A percentile compares a stretch with the other conserved stretches of the same genome.
Conservation (phyloP, 2,329 filamentous ascomycete species). For the Thyridium curvatum region DNA sequence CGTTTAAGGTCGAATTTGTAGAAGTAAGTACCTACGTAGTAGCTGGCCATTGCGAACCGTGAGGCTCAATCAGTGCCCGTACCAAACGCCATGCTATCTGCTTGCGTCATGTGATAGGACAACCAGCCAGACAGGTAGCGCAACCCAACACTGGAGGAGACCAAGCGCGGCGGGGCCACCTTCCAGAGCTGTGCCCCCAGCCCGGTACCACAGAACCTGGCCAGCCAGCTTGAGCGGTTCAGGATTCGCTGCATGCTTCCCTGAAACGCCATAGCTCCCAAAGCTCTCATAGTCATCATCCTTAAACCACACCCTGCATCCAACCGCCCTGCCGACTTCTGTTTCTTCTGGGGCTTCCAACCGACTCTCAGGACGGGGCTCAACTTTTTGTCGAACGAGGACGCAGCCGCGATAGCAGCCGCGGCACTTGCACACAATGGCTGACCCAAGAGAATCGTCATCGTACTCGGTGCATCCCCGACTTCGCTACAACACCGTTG, state of each 20-base stretch:
- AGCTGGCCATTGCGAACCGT: too few relatives aligned
- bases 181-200: too few relatives aligned
- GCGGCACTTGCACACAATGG: conserved; percentile 20
- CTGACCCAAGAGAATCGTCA: conserved; percentile 52
- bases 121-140: too few relatives aligned
- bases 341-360: neutral
- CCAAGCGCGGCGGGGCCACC: too few relatives aligned
- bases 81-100: too few relatives aligned
- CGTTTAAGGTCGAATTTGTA: too few relatives aligned
- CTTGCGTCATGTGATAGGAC: too few relatives aligned
- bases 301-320: neutral
- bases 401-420: neutral
- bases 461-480: conserved; percentile 54
- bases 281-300: conserved; percentile 3
- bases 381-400: conserved; percentile 3
- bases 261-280: conserved; percentile 2
- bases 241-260: neutral
- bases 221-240: too few relatives aligned
- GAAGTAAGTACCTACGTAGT: too few relatives aligned
- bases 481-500: conserved; percentile 95
- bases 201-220: too few relatives aligned
- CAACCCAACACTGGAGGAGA: too few relatives aligned
- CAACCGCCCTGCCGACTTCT: neutral
- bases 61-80: too few relatives aligned
- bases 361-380: conserved; percentile 7